phyloP scores from a whole-genome alignment of 495 filamentous ascomycete genomes.

The Talaromyces stipitatus region DNA sequence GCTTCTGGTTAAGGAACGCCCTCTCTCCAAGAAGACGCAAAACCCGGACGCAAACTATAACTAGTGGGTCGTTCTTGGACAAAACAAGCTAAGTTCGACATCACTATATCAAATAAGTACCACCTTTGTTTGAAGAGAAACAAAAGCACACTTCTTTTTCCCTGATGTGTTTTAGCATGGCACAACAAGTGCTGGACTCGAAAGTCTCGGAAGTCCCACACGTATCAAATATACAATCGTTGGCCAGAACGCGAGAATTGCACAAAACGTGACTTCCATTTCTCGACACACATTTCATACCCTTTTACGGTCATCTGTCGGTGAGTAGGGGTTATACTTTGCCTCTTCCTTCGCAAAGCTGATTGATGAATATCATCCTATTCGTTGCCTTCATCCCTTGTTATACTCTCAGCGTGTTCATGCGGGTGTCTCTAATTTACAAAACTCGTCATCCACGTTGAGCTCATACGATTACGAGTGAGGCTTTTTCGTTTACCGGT shows the following conservation, averaged over 20 bases:
- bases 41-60: too few relatives aligned
- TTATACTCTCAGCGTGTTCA: not conserved
- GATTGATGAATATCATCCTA: not conserved
- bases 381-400: not conserved
- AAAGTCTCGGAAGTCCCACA: not conserved
- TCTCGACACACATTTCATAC: not conserved
- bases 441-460: not conserved
- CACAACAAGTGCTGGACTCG: slow-evolving; percentile 7
- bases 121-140: slow-evolving; percentile 9
- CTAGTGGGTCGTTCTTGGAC: not conserved
- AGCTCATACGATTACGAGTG: not conserved
- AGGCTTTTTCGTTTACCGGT: not conserved
- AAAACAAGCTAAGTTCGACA: slow-evolving; percentile 41
- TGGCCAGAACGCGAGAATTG: not conserved
- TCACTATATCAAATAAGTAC: slow-evolving; percentile 15
- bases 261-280: not conserved
- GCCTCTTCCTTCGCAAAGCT: not conserved
- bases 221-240: not conserved
- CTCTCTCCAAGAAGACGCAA: not conserved
- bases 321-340: not conserved
- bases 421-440: not conserved
- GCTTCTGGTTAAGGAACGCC: slow-evolving; percentile 19
- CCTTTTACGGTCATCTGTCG: not conserved
- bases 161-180: slow-evolving; percentile 33
- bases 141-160: slow-evolving; percentile 13